These are phyloP conservation scores for Sambucus nigra DNA, from an alignment of 129 eudicot genomes.

Conservation along the genomic window DNA sequence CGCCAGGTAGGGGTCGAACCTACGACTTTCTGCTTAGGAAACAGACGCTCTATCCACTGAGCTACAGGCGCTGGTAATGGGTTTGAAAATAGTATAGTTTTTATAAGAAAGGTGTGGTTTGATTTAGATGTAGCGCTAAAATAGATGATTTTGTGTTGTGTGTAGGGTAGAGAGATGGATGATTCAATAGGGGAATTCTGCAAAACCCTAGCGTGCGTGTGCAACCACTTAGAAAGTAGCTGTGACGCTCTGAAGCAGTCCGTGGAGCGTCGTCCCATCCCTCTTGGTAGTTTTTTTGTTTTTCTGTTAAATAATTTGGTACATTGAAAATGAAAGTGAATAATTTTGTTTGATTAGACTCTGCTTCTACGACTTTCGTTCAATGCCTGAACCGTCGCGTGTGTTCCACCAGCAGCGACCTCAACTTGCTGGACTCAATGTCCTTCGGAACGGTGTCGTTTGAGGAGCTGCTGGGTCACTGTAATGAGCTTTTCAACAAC, in stretches of 20 bases:
- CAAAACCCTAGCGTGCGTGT: slow-evolving; percentile 47
- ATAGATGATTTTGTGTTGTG: too few species aligned
- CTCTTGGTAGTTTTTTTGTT: slow-evolving; percentile 39
- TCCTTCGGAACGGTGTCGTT: slow-evolving; percentile 75
- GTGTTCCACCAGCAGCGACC: slow-evolving; percentile 47
- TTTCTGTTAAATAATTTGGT: neutral
- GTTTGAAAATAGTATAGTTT: too few species aligned
- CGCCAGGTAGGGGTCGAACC: slow-evolving; percentile 99
- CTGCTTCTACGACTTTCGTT: slow-evolving; percentile 70
- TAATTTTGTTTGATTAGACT: slow-evolving; percentile 33
- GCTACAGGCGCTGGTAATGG: slow-evolving; percentile 99
- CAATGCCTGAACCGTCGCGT: slow-evolving; percentile 64
- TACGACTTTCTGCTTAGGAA: slow-evolving; percentile 99
- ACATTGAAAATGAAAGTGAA: too few species aligned
- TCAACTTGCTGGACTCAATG: slow-evolving; percentile 83
- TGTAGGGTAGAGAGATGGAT: slow-evolving; percentile 37
- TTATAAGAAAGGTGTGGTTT: too few species aligned
- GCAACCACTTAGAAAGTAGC: slow-evolving; percentile 59
- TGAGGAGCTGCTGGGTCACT: slow-evolving; percentile 90
- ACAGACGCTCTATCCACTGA: slow-evolving; percentile 99
- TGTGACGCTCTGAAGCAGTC: slow-evolving; percentile 76
- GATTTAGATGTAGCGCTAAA: too few species aligned
- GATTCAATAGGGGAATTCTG: slow-evolving; percentile 45
- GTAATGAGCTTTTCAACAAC: slow-evolving; percentile 56
- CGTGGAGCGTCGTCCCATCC: slow-evolving; percentile 77